Conservation (phyloP, 2,329 filamentous ascomycete species). For the Arthrinium puccinioides region DNA sequence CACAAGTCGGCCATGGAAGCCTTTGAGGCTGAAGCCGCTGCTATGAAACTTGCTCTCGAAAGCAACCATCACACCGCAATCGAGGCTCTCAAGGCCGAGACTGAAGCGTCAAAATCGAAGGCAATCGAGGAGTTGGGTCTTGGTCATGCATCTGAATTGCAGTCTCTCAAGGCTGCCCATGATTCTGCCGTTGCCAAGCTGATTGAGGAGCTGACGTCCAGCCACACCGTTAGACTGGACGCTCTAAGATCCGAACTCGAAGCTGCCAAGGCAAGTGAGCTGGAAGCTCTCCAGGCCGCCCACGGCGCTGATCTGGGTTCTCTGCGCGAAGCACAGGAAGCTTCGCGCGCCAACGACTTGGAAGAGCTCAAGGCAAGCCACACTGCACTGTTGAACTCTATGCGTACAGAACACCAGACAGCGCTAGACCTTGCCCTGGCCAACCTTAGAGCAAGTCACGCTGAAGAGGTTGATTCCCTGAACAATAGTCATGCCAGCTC, state of each 20-base stretch:
- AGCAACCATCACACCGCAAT: conserved; percentile 9
- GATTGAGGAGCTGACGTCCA: conserved; percentile 11
- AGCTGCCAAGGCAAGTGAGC: conserved; percentile 10
- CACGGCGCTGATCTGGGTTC: conserved; percentile 11
- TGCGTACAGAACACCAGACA: conserved; percentile 11
- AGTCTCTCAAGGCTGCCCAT: conserved; percentile 5
- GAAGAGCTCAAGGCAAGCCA: conserved; percentile 15
- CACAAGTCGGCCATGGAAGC: conserved; percentile 7
- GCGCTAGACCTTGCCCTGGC: conserved; percentile 5
- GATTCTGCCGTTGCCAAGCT: conserved; percentile 9
- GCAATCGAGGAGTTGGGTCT: conserved; percentile 9
- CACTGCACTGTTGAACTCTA: conserved; percentile 11
- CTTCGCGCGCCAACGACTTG: conserved; percentile 9
- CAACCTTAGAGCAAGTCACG: conserved; percentile 11
- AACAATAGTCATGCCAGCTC: conserved; percentile 12
- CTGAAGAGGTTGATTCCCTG: conserved; percentile 15
- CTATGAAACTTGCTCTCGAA: conserved; percentile 12
- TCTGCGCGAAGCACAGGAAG: conserved; percentile 14
- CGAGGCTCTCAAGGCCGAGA: conserved; percentile 9
- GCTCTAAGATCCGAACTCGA: conserved; percentile 10
- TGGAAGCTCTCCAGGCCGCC: conserved; percentile 9
- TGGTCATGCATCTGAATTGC: conserved; percentile 3
- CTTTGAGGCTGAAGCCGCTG: conserved; percentile 5
- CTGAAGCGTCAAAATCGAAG: conserved; percentile 8
- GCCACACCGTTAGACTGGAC: conserved; percentile 12